phyloP scores from a whole-genome alignment of 1,139 yeast species.

The Pichia sp. region DNA sequence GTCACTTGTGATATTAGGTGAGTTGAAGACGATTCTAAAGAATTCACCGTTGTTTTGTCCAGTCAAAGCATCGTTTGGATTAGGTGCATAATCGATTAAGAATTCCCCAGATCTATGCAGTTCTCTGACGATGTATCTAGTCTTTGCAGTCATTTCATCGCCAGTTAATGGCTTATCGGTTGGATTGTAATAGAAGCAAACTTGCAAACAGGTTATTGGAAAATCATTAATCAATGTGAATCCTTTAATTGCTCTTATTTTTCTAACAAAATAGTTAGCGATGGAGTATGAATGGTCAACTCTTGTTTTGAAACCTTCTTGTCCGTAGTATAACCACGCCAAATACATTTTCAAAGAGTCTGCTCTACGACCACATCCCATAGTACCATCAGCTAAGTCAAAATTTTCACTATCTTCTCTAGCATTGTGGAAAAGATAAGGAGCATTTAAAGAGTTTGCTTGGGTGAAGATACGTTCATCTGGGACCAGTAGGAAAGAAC shows the following conservation, averaged over 20 bases:
- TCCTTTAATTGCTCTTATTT: conserved; percentile 36
- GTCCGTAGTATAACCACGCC: conserved; percentile 82
- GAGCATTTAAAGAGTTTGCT: conserved; percentile 77
- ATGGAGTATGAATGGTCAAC: conserved; percentile 75
- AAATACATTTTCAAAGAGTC: conserved; percentile 78
- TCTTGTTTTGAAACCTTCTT: conserved; percentile 48
- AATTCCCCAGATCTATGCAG: conserved; percentile 64
- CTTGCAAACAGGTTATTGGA: conserved; percentile 80
- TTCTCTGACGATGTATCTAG: conserved; percentile 61
- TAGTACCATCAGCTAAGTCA: conserved; percentile 87
- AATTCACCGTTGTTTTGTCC: conserved; percentile 65
- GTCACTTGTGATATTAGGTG: conserved; percentile 52
- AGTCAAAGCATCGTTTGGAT: conserved; percentile 42
- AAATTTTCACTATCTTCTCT: conserved; percentile 52
- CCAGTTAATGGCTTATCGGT: conserved; percentile 25
- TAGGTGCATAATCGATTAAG: conserved; percentile 81
- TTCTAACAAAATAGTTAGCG: conserved; percentile 56
- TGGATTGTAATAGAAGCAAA: conserved; percentile 74
- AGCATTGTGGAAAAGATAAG: conserved; percentile 74
- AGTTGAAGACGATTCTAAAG: conserved; percentile 80
- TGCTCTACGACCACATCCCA: conserved; percentile 91
- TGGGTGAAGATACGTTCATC: conserved; percentile 63
- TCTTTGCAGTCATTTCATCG: conserved; percentile 51
- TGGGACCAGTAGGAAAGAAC: conserved; percentile 76
- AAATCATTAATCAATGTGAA: conserved; percentile 55